A percentile compares a stretch with the other conserved stretches of the same genome.
phyloP scores from a whole-genome alignment of 1,139 yeast species.

The Suhomyces wounanorum region DNA sequence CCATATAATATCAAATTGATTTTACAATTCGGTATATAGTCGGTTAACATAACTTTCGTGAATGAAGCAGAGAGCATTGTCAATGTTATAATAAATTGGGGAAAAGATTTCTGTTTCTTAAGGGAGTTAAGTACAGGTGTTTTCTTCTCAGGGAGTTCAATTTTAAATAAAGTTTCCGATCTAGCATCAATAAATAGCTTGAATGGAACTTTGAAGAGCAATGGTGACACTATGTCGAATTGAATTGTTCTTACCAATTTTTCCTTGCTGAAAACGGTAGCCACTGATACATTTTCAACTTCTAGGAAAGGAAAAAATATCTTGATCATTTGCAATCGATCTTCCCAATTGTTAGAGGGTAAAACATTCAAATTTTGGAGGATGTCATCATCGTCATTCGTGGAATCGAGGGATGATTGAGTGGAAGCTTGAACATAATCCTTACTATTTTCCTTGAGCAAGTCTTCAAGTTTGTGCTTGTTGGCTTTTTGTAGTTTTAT shows the following conservation, averaged over 20 bases:
- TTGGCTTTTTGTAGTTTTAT: constrained; percentile 18
- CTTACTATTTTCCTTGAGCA: constrained; percentile 26
- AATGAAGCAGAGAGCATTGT: constrained; percentile 28
- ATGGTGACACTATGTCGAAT: constrained; percentile 26
- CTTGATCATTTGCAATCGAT: constrained; percentile 29
- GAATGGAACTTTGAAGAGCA: constrained; percentile 27
- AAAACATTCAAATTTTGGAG: constrained; percentile 32
- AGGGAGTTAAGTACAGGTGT: neutral
- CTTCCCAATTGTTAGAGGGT: constrained; percentile 40
- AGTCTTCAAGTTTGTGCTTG: constrained; percentile 21
- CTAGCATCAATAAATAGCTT: constrained; percentile 21
- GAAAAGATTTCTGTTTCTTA: constrained; percentile 1
- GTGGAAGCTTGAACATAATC: constrained; percentile 9
- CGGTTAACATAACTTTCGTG: constrained; percentile 18
- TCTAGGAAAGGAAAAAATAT: constrained; percentile 32
- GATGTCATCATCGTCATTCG: constrained; percentile 25
- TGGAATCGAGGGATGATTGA: constrained; percentile 1
- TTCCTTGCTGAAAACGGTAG: constrained; percentile 14
- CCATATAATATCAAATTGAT: constrained; percentile 34
- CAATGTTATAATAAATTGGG: constrained; percentile 13
- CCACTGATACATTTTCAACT: constrained; percentile 21
- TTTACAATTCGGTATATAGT: constrained; percentile 31
- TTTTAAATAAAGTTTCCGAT: constrained; percentile 21
- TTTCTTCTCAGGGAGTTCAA: constrained; percentile 10
- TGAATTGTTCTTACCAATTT: constrained; percentile 22